Conservation (phyloP, 768 basidiomycete genomes). For the Tremella yokohamensis region DNA sequence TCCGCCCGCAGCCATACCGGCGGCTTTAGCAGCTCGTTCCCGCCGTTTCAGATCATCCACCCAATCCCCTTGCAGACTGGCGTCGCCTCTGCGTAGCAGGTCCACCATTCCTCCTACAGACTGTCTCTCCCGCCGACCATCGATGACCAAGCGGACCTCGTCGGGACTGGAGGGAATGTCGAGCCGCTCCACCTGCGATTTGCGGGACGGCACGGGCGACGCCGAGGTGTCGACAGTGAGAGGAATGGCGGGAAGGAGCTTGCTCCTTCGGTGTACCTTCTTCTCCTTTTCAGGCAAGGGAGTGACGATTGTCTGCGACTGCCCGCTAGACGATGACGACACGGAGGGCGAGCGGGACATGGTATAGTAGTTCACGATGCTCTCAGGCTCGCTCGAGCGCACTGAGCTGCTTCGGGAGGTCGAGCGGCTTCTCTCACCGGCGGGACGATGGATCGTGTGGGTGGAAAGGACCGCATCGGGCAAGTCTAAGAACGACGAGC, state of each 20-base stretch:
- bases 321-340: constrained; percentile 7
- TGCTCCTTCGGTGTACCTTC: constrained; percentile 6
- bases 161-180: no score
- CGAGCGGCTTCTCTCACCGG: constrained; percentile 4
- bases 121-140: no score
- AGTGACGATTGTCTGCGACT: constrained; percentile 15
- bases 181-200: neutral
- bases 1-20: neutral
- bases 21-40: neutral
- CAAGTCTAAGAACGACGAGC: neutral
- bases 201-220: neutral
- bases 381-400: neutral
- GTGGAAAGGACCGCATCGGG: constrained; percentile 7
- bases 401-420: neutral
- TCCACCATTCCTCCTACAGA: no score
- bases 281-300: constrained; percentile 2
- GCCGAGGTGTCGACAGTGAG: constrained; percentile 9
- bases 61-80: no score
- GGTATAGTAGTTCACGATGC: neutral
- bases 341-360: neutral
- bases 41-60: neutral
- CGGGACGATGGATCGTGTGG: constrained; percentile 2
- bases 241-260: constrained; percentile 24
- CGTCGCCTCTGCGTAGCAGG: no score
- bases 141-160: no score